These are phyloP conservation scores for Naumovozyma baii DNA, from an alignment of 805 yeast genomes.

Conservation along the genomic window DNA sequence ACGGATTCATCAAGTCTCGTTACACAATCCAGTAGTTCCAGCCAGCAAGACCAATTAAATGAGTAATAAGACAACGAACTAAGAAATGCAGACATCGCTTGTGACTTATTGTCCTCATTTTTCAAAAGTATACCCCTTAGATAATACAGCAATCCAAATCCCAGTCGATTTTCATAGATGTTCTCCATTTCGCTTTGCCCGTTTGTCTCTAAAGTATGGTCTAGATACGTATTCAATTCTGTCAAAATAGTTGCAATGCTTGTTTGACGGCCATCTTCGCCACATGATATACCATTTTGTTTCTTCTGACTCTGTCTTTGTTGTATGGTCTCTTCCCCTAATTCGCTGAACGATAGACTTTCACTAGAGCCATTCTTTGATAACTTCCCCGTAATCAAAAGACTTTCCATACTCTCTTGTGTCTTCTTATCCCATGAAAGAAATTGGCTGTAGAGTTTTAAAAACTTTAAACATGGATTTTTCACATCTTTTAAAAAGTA, in stretches of 20 bases:
- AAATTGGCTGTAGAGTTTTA: constrained; percentile 58
- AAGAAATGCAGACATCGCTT: constrained; percentile 54
- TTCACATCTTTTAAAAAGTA: constrained; percentile 42
- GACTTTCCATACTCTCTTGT: constrained; percentile 64
- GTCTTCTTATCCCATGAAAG: constrained; percentile 69
- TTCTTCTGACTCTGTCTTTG: background rate
- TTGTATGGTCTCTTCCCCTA: background rate
- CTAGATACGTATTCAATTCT: constrained; percentile 30
- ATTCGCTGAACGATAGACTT: background rate
- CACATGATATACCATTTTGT: background rate
- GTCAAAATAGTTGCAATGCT: constrained; percentile 31
- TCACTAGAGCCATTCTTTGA: constrained; percentile 3
- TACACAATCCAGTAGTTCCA: constrained; percentile 58
- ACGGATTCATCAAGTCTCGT: constrained; percentile 52
- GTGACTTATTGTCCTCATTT: constrained; percentile 42
- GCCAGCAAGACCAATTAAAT: constrained; percentile 91
- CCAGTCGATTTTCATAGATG: constrained; percentile 10
- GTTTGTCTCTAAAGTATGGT: constrained; percentile 1
- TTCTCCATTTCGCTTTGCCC: constrained; percentile 1
- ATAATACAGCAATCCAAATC: constrained; percentile 53
- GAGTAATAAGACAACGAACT: constrained; percentile 62
- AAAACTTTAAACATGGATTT: constrained; percentile 43
- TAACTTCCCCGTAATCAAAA: constrained; percentile 35
- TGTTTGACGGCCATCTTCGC: constrained; percentile 19
- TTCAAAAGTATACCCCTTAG: constrained; percentile 61